phyloP scores from a whole-genome alignment of 2,329 filamentous ascomycete genomes.

The Cadophora malorum region DNA sequence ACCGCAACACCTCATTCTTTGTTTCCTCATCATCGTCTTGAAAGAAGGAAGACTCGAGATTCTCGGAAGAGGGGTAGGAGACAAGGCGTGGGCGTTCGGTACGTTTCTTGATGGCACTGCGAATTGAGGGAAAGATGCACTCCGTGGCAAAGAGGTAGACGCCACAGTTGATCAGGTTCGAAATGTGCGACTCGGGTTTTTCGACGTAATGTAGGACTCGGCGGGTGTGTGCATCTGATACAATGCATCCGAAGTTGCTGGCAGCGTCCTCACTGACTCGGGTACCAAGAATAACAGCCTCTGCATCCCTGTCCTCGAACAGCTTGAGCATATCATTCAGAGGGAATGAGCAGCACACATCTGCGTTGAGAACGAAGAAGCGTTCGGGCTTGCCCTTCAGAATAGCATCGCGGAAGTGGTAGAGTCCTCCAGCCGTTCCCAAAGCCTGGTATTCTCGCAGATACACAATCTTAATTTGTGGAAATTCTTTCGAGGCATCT shows the following conservation, averaged over 20 bases:
- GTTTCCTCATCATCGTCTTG: slow-evolving; percentile 75
- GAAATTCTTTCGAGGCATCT: slow-evolving; percentile 83
- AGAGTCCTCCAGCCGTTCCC: slow-evolving; percentile 93
- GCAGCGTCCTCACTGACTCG: slow-evolving; percentile 89
- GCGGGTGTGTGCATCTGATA: slow-evolving; percentile 90
- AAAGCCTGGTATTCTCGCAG: slow-evolving; percentile 96
- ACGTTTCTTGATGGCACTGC: slow-evolving; percentile 92
- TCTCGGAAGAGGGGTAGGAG: slow-evolving; percentile 95
- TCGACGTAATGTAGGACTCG: slow-evolving; percentile 98
- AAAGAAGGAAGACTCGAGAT: slow-evolving; percentile 75
- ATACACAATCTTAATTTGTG: slow-evolving; percentile 89
- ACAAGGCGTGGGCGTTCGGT: slow-evolving; percentile 88
- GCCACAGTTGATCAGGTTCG: slow-evolving; percentile 98
- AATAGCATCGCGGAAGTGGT: slow-evolving; percentile 99
- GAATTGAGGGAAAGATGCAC: slow-evolving; percentile 95
- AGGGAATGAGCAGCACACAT: slow-evolving; percentile 98
- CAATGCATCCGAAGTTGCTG: slow-evolving; percentile 97
- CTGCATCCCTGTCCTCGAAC: slow-evolving; percentile 93
- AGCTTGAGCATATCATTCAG: slow-evolving; percentile 94
- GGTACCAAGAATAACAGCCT: slow-evolving; percentile 95
- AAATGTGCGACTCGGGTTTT: slow-evolving; percentile 97
- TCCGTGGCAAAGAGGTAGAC: slow-evolving; percentile 97
- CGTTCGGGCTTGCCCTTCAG: slow-evolving; percentile 93
- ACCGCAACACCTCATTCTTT: slow-evolving; percentile 85
- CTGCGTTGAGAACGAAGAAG: slow-evolving; percentile 96